phyloP scores from a whole-genome alignment of 225 moss, liverwort and hornwort species.

The Thuidium tamariscinum region DNA sequence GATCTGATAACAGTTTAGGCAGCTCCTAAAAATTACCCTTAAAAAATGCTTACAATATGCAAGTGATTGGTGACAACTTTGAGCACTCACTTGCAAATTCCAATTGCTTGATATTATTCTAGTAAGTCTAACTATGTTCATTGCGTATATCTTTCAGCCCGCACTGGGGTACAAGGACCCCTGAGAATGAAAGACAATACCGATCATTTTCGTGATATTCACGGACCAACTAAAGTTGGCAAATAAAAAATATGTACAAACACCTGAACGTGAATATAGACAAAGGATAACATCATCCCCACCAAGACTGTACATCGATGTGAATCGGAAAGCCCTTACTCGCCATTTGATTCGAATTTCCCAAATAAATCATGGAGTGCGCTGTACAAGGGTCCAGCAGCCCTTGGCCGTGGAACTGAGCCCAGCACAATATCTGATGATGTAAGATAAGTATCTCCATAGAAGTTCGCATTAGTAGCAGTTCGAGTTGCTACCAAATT shows the following conservation, averaged over 20 bases:
- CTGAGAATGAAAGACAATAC: neutral
- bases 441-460: constrained; percentile 66
- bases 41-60: constrained; percentile 18
- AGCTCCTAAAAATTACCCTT: neutral
- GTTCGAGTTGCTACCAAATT: constrained; percentile 83
- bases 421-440: constrained; percentile 58
- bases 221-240: neutral
- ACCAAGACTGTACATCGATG: constrained; percentile 11
- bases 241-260: constrained; percentile 11
- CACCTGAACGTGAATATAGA: constrained; percentile 11
- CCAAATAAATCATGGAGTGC: constrained; percentile 50
- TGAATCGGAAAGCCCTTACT: neutral
- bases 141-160: neutral
- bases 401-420: constrained; percentile 41
- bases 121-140: neutral
- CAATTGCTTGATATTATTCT: constrained; percentile 16
- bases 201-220: neutral
- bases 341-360: constrained; percentile 28
- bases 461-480: constrained; percentile 65
- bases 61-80: constrained; percentile 2
- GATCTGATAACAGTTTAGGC: neutral
- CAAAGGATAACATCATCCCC: neutral
- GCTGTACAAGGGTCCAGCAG: constrained; percentile 47
- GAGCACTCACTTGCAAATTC: constrained; percentile 6
- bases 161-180: neutral